Conservation (phyloP, 257 asterid species). For the Nicotiana benthamiana region DNA sequence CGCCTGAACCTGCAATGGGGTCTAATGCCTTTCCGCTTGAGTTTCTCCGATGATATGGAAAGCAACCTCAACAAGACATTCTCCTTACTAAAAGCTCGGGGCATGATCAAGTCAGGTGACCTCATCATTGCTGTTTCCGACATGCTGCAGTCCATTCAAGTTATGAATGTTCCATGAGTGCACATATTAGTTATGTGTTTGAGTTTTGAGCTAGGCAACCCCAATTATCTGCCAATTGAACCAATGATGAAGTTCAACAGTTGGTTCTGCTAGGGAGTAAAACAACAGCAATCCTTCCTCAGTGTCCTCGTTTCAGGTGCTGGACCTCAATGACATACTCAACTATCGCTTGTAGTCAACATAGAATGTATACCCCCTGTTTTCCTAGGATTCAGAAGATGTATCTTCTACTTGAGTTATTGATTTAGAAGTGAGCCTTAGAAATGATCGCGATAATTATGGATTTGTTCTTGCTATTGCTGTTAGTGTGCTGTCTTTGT, state of each 20-base stretch:
- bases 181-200: neutral
- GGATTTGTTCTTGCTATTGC: neutral
- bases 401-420: neutral
- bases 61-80: conserved; percentile 91
- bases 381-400: neutral
- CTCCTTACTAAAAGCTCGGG: conserved; percentile 79
- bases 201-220: conserved; percentile 5
- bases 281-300: neutral
- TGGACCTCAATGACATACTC: neutral
- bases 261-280: neutral
- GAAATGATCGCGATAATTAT: neutral
- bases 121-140: conserved; percentile 92
- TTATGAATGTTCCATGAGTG: conserved; percentile 81
- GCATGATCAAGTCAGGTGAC: conserved; percentile 92
- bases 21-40: conserved; percentile 81
- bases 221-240: neutral
- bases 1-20: conserved; percentile 98
- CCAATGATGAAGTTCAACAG: neutral
- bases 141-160: conserved; percentile 96
- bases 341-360: neutral
- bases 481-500: neutral
- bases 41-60: conserved; percentile 93
- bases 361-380: neutral
- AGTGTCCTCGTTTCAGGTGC: neutral
- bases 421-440: neutral